Evolutionary conservation across 2,329 filamentous ascomycete species (phyloP), one percentile per base, ranked within the genome.

Genomic region (Stemphylium beticola): DNA sequence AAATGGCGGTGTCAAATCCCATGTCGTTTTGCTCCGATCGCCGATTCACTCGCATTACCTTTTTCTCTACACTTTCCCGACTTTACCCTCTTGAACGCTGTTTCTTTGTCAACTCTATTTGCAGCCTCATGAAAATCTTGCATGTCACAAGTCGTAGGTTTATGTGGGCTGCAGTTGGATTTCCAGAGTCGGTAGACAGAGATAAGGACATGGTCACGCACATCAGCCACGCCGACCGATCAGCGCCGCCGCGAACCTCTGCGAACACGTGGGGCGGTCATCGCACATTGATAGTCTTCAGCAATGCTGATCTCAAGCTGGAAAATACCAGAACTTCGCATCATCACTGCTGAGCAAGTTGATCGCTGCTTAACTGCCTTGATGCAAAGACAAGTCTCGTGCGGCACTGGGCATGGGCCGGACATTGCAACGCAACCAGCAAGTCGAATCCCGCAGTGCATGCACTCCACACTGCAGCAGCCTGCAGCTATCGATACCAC

Each of bases 261-360:
- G 54, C 38, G 48, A 61, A 62, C 60, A 47, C 49, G 60, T 58
- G 60, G 60, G 60, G 57, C 46, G 17, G 43, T 31, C 43, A 29
- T 29, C 26, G 26, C 26, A 29, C 9, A 29, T 29, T 11, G 26
- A 29, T 29, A 11, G 26, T 4, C 10, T 29, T 29, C 7, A 29
- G 26, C 9, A 29, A 11, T 29, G 26, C 26, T 29, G 10, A 29
- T 29, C 26, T 29, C 7, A 9, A 29, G 26, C 26, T 29, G 26
- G 26, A 2, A 9, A 29, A 29, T 29, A 29, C 14, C 43, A 18
- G 38, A 17, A 29, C 7, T n/a, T 20, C 17, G 26, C 22, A 9
- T 22, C 17, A 11, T 41, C 24, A 10, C 8, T 26, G 39, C 14
- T 37, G 34, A 37, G 17, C 17, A 38, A 38, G 36, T 17, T 20